These are phyloP conservation scores for Corinectria fuckeliana DNA, from an alignment of 2,329 filamentous ascomycete species.

Conservation along the genomic window DNA sequence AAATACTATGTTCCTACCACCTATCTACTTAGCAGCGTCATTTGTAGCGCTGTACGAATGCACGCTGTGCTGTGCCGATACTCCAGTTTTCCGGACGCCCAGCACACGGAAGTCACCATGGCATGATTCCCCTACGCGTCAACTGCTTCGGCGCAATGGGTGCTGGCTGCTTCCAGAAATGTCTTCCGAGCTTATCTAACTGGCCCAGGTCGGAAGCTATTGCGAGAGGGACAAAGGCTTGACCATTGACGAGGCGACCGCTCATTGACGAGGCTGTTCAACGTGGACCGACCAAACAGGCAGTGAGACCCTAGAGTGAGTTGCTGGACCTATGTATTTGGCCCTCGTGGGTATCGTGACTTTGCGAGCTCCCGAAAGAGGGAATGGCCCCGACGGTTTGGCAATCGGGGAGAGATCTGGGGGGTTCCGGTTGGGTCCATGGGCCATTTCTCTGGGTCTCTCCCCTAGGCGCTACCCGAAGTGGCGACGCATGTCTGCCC, in stretches of 20 bases:
- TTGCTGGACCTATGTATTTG: background rate
- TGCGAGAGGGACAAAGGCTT: conserved; percentile 1
- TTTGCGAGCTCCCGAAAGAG: conserved; percentile 12
- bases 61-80: background rate
- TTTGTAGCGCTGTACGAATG: background rate
- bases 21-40: background rate
- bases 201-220: conserved; percentile 2
- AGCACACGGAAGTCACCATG: conserved; percentile 10
- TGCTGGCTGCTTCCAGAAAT: conserved; percentile 31
- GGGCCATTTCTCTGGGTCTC: conserved; percentile 1
- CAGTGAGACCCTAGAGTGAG: background rate
- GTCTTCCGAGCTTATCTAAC: conserved; percentile 5
- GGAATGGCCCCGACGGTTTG: conserved; percentile 15
- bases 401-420: conserved; percentile 12
- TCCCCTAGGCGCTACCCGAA: conserved; percentile 9
- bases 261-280: background rate
- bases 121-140: conserved; percentile 20
- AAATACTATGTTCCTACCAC: too few species aligned
- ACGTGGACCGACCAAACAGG: background rate
- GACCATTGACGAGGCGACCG: conserved; percentile 6
- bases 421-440: conserved; percentile 14
- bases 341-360: conserved; percentile 5
- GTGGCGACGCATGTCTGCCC: background rate
- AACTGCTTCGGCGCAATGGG: conserved; percentile 8
- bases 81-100: conserved; percentile 1